These are phyloP conservation scores for Chytriomyces sp. DNA, from an alignment of 192 early-diverging fungal genomes.

Conservation along the genomic window DNA sequence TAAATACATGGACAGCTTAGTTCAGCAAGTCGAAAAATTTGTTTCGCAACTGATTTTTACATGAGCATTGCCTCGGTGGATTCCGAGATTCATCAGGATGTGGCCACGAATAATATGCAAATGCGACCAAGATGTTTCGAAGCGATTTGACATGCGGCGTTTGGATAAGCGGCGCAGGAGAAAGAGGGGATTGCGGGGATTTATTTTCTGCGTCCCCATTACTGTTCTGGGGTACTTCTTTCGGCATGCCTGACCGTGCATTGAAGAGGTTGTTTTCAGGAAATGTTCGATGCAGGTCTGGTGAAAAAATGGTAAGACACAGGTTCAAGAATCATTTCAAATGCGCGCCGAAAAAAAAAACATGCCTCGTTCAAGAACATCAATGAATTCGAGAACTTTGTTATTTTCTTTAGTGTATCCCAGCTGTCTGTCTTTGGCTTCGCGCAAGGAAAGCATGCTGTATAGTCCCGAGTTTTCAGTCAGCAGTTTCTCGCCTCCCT, in stretches of 20 bases:
- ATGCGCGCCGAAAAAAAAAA: neutral
- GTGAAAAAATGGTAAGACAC: neutral
- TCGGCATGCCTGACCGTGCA: slow-evolving; percentile 4
- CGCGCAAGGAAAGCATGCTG: slow-evolving; percentile 51
- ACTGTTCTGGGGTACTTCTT: too few species aligned
- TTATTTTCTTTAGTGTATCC: slow-evolving; percentile 57
- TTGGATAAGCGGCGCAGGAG: slow-evolving; percentile 20
- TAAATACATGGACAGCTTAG: neutral
- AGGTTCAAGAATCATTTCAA: neutral
- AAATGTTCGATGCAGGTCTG: slow-evolving; percentile 79
- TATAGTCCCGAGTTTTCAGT: slow-evolving; percentile 64
- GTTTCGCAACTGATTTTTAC: too few species aligned
- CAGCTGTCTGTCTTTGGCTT: slow-evolving; percentile 40
- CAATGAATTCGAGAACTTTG: slow-evolving; percentile 62
- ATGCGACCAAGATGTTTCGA: slow-evolving; percentile 71
- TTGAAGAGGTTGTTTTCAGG: slow-evolving; percentile 77
- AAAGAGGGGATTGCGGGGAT: slow-evolving; percentile 17
- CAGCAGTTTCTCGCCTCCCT: slow-evolving; percentile 66
- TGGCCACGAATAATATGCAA: slow-evolving; percentile 69
- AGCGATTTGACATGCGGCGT: slow-evolving; percentile 57
- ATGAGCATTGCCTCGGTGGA: slow-evolving; percentile 43
- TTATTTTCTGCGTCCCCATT: slow-evolving; percentile 2
- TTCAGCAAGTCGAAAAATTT: neutral
- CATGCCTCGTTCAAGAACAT: slow-evolving; percentile 70
- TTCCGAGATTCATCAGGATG: slow-evolving; percentile 40